These are phyloP conservation scores for Annona cherimola DNA, from an alignment of 164 flowering plant species.

Conservation along the genomic window DNA sequence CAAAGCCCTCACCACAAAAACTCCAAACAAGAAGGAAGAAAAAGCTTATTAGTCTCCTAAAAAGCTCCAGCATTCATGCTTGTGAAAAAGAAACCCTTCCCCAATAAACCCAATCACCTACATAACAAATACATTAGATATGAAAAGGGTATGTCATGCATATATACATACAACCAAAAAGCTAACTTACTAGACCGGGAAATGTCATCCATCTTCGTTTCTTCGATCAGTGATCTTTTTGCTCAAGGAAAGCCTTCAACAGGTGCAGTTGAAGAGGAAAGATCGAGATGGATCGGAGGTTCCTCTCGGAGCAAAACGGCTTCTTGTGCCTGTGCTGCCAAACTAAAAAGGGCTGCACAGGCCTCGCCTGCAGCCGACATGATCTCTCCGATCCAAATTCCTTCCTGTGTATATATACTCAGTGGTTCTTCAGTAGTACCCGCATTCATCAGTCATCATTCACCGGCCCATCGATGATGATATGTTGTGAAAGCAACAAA, in stretches of 20 bases:
- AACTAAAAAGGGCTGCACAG: constrained; percentile 35
- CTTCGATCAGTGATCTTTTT: background rate
- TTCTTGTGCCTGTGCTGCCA: constrained; percentile 23
- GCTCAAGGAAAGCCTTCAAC: constrained; percentile 9
- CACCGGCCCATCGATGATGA: background rate
- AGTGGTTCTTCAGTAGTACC: background rate
- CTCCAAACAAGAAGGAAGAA: constrained; percentile 1
- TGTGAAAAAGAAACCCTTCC: constrained; percentile 22
- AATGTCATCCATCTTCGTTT: constrained; percentile 8
- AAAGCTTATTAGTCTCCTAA: constrained; percentile 22
- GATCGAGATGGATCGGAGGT: constrained; percentile 77
- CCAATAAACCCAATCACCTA: constrained; percentile 18
- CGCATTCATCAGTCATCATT: background rate
- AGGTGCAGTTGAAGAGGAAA: constrained; percentile 14
- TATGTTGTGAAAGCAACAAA: constrained; percentile 8
- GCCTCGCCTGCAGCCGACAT: constrained; percentile 52
- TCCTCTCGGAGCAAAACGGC: constrained; percentile 72
- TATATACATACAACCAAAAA: constrained; percentile 26
- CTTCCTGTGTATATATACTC: background rate
- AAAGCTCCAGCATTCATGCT: constrained; percentile 8
- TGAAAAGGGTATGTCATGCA: constrained; percentile 16
- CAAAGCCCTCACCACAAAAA: constrained; percentile 21
- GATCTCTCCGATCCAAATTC: constrained; percentile 75
- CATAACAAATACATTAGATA: constrained; percentile 21
- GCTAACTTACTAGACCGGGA: constrained; percentile 21